phyloP scores from a whole-genome alignment of 108 stramenopile species.

The Aurantiochytrium sp. region DNA sequence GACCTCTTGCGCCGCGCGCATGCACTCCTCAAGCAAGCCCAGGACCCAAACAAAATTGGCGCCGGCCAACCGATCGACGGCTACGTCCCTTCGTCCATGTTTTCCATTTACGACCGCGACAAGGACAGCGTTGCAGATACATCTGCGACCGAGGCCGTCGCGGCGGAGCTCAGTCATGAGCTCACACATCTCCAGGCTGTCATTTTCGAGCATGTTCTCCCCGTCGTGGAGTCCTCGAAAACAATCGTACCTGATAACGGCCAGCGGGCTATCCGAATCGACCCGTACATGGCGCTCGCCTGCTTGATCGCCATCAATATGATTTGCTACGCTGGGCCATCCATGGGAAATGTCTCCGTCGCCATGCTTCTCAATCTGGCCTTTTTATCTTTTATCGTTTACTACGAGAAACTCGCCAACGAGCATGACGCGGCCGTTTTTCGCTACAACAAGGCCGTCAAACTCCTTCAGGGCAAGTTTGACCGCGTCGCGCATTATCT shows the following conservation, averaged over 20 bases:
- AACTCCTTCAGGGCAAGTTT: background rate
- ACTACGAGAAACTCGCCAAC: background rate
- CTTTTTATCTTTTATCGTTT: background rate
- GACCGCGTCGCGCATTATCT: background rate
- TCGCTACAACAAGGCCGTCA: constrained; percentile 3
- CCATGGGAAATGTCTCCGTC: background rate
- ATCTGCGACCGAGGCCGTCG: background rate
- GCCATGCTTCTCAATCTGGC: background rate
- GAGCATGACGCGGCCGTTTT: constrained; percentile 1
- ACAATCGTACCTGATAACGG: background rate
- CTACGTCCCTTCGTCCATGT: background rate
- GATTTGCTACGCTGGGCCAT: background rate
- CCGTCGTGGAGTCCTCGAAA: background rate
- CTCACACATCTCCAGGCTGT: background rate
- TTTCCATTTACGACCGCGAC: background rate
- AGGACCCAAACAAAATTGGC: background rate
- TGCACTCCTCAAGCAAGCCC: background rate
- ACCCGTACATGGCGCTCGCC: background rate
- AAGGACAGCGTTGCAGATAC: background rate
- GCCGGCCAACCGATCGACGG: background rate
- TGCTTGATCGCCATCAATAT: background rate
- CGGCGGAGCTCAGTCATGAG: background rate
- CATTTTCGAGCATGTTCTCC: background rate
- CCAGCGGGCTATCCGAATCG: background rate
- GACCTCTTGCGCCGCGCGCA: background rate